These are phyloP conservation scores for Zygosaccharomyces sapae DNA, from an alignment of 1,139 yeast species.

Conservation along the genomic window DNA sequence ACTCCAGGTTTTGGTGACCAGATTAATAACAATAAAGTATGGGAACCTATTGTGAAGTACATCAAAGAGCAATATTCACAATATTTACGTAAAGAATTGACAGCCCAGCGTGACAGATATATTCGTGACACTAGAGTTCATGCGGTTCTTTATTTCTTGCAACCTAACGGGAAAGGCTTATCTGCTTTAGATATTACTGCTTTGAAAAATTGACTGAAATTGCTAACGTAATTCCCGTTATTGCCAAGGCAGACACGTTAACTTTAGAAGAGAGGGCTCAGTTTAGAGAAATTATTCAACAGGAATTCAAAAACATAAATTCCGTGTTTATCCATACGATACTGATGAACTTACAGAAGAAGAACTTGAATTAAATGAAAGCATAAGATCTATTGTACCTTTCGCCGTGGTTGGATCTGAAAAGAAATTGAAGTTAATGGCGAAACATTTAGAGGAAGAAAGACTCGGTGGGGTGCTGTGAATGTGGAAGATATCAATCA, in stretches of 20 bases:
- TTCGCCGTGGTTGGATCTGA: conserved; percentile 97
- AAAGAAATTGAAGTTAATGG: conserved; percentile 68
- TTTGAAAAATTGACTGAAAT: conserved; percentile 79
- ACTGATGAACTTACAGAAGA: conserved; percentile 70
- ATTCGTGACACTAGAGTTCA: conserved; percentile 92
- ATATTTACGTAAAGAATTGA: conserved; percentile 88
- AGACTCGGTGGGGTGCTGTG: conserved; percentile 88
- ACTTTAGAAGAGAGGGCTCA: conserved; percentile 78
- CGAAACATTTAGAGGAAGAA: conserved; percentile 79
- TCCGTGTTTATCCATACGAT: conserved; percentile 86
- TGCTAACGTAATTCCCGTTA: conserved; percentile 91
- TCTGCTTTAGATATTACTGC: conserved; percentile 79
- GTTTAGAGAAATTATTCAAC: conserved; percentile 71
- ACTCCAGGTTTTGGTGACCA: conserved; percentile 98
- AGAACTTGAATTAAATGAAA: conserved; percentile 71
- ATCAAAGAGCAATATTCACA: conserved; percentile 95
- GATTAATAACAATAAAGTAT: conserved; percentile 88
- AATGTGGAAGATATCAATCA: conserved; percentile 90
- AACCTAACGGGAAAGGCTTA: conserved; percentile 80
- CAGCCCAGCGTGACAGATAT: conserved; percentile 85
- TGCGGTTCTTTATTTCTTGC: conserved; percentile 84
- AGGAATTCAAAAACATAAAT: conserved; percentile 70
- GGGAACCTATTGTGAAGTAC: conserved; percentile 95
- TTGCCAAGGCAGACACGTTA: conserved; percentile 87
- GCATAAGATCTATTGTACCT: conserved; percentile 77